Evolutionary conservation across 257 asterid genomes (phyloP).

Genomic region (Leptodermis oblonga): DNA sequence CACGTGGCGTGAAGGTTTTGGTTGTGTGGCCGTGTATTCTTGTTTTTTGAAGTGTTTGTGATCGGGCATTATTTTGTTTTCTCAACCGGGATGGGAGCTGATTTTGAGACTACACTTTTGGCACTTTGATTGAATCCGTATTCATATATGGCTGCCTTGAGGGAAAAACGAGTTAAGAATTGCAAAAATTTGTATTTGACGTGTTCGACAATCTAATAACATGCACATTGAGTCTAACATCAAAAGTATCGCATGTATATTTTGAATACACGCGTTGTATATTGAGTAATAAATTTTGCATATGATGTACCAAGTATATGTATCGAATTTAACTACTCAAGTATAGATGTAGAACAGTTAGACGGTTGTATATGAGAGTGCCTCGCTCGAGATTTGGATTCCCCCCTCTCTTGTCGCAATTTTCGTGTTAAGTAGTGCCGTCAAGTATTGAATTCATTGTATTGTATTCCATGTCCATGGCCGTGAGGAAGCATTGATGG

Average conservation of each 20-base stretch:
- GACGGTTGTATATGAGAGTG: too few relatives aligned
- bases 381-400: too few relatives aligned
- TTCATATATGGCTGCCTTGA: not conserved
- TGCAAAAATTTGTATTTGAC: not conserved
- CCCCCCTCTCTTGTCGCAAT: not conserved
- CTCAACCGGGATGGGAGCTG: constrained; percentile 24
- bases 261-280: too few relatives aligned
- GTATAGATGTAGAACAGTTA: too few relatives aligned
- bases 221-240: too few relatives aligned
- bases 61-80: constrained; percentile 19
- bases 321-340: too few relatives aligned
- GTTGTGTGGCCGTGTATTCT: constrained; percentile 15
- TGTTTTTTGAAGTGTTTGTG: constrained; percentile 31
- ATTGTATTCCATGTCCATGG: not conserved
- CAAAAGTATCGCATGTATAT: too few relatives aligned
- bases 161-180: too few relatives aligned
- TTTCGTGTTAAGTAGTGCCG: not conserved
- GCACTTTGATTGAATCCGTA: constrained; percentile 13
- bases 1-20: constrained; percentile 14
- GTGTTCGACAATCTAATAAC: too few relatives aligned
- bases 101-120: constrained; percentile 34
- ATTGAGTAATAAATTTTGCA: too few relatives aligned
- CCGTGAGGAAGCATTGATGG: not conserved
- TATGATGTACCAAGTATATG: too few relatives aligned
- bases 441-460: not conserved